phyloP scores from a whole-genome alignment of 768 basidiomycete species.

The Hericium erinaceus region DNA sequence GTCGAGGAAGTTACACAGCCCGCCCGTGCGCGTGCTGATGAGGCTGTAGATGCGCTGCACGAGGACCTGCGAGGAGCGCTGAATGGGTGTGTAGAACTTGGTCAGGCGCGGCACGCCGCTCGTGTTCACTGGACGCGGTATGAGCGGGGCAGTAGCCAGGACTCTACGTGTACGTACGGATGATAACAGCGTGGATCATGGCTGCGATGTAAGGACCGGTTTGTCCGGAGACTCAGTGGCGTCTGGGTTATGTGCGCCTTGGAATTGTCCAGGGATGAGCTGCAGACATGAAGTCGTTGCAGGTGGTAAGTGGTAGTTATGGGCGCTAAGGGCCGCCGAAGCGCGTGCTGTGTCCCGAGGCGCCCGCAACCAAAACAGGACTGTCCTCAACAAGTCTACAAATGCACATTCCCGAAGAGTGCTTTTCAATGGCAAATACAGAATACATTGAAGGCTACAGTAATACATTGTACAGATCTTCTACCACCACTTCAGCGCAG shows the following conservation, averaged over 20 bases:
- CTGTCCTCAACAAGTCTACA: too few relatives aligned
- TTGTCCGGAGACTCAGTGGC: neutral
- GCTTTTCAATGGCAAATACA: too few relatives aligned
- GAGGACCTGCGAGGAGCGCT: slow-evolving; percentile 56
- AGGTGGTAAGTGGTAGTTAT: too few relatives aligned
- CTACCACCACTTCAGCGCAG: neutral
- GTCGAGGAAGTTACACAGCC: slow-evolving; percentile 94
- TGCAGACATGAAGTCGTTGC: too few relatives aligned
- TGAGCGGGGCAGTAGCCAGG: neutral
- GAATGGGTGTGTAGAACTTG: slow-evolving; percentile 83
- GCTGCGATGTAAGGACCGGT: neutral
- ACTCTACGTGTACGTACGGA: slow-evolving; percentile 6
- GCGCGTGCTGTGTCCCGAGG: too few relatives aligned
- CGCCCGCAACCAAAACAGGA: too few relatives aligned
- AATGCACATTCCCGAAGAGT: too few relatives aligned
- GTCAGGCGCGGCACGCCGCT: slow-evolving; percentile 77
- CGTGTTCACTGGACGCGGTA: slow-evolving; percentile 65
- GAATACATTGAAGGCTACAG: too few relatives aligned
- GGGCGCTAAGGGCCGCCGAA: too few relatives aligned
- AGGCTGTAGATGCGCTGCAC: slow-evolving; percentile 88
- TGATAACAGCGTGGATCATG: slow-evolving; percentile 15
- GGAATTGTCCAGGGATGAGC: neutral
- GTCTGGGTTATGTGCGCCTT: neutral
- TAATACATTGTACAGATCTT: too few relatives aligned
- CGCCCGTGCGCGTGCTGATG: slow-evolving; percentile 69